Conservation (phyloP, 2,329 filamentous ascomycete species). For the Claviceps monticola region DNA sequence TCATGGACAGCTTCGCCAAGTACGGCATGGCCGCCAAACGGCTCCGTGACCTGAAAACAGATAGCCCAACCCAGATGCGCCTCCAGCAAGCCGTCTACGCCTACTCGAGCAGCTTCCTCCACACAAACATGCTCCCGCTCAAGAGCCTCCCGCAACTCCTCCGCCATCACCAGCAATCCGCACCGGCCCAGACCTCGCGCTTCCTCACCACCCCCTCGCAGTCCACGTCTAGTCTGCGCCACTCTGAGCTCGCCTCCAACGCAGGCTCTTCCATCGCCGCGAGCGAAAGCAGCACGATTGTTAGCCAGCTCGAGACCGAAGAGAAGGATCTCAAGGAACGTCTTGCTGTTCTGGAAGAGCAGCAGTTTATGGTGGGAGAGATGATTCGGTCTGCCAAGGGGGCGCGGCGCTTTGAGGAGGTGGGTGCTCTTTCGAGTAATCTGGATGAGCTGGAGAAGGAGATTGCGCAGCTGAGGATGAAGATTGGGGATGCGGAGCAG, state of each 20-base stretch:
- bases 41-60: constrained; percentile 63
- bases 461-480: constrained; percentile 53
- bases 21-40: constrained; percentile 73
- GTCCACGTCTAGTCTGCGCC: constrained; percentile 27
- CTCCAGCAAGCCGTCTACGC: constrained; percentile 74
- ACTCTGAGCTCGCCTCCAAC: constrained; percentile 34
- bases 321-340: constrained; percentile 71
- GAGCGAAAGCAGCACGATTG: constrained; percentile 39
- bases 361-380: constrained; percentile 74
- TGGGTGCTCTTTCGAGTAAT: constrained; percentile 64
- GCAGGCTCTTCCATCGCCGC: constrained; percentile 27
- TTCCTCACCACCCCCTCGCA: constrained; percentile 22
- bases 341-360: constrained; percentile 77
- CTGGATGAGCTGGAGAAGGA: constrained; percentile 70
- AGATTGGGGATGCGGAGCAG: constrained; percentile 52
- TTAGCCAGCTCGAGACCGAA: constrained; percentile 57
- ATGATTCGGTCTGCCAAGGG: constrained; percentile 71
- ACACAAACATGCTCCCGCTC: constrained; percentile 80
- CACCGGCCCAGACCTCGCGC: constrained; percentile 14
- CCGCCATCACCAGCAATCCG: constrained; percentile 16
- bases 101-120: constrained; percentile 69
- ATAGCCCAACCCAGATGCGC: constrained; percentile 55
- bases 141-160: constrained; percentile 60
- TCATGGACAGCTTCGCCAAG: constrained; percentile 80
- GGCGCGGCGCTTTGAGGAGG: constrained; percentile 73